These are phyloP conservation scores for Tillandsia leiboldiana DNA, from an alignment of 176 grass and related monocot species.

Conservation along the genomic window DNA sequence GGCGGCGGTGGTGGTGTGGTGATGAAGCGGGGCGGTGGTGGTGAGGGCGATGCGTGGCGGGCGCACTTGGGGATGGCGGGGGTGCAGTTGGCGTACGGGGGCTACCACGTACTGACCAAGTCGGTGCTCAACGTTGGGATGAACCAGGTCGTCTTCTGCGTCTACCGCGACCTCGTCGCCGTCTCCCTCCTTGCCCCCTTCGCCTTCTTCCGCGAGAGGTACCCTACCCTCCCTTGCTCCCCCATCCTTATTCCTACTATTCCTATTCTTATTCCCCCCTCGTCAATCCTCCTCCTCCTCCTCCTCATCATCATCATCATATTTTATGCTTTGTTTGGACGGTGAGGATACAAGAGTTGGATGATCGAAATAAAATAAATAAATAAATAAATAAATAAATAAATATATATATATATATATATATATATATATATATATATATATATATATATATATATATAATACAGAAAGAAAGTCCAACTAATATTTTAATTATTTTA, in stretches of 20 bases:
- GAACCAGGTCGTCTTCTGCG: conserved; percentile 94
- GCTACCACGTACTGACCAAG: conserved; percentile 97
- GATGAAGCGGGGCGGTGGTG: conserved; percentile 16
- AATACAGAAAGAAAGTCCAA: no score
- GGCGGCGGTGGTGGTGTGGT: conserved; percentile 22
- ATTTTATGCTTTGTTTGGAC: no score
- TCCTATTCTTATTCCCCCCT: not conserved
- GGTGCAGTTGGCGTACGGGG: conserved; percentile 70
- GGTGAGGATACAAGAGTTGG: no score
- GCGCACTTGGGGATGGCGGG: conserved; percentile 83
- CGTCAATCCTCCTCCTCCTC: no score
- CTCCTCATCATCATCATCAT: no score
- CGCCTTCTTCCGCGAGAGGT: conserved; percentile 66
- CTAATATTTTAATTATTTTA: no score
- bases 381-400: no score
- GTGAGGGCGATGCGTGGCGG: conserved; percentile 55
- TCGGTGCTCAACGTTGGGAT: conserved; percentile 96
- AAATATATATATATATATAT: no score
- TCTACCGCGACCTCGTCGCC: conserved; percentile 90
- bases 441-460: no score
- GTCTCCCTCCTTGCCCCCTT: conserved; percentile 56
- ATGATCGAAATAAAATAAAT: no score
- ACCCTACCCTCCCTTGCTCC: not conserved
- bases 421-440: no score
- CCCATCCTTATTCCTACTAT: not conserved